Evolutionary conservation across 495 filamentous ascomycete species (phyloP), one percentile per base, ranked within the genome.

Genomic region (Beverwykella pulmonaria): DNA sequence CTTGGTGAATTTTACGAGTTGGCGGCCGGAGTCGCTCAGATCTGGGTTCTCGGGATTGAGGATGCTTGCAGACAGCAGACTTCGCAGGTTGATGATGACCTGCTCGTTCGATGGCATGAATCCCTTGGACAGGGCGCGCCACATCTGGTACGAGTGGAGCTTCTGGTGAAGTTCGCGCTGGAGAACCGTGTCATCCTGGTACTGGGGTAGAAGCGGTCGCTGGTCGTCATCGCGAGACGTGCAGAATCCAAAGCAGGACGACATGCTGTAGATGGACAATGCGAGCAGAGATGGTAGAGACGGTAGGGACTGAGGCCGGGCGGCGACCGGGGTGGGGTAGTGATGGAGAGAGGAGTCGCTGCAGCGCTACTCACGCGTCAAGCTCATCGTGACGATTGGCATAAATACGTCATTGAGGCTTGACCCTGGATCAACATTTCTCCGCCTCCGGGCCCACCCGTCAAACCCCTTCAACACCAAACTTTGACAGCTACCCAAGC

Each of bases 91-190:
- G 75, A 87, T 79, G 71, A 92, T 89, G 63, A 82, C 67, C 73
- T 98, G 93, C 67, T 96, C 91, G 9, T 88, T 97, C 1, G 90
- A 91, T 25, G 93, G 93, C 89, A 97, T 92, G 77, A 88, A 97
- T 1, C 93, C 93, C 67, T 92, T 86, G 17, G 85, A 84, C 17
- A 98, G 75, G 63, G 93, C 93, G 49, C 91, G 84, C 29, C 90
- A 66, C 91, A 96, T 94, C 79, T 96, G 92, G 74, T 96, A 97
- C 59, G 86, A 87, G 77, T 96, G 93, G 61, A 97, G 82, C 79
- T 96, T 97, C 74, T 90, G 86, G 71, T 92, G 91, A 47, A 93
- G 80, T 54, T 82, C 79, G 32, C 88, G 82, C 81, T 97, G 92
- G 53, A 91, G 80, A 23, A 82, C 76, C 9, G 92, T 96, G 68